Base-by-base conservation (phyloP, 345 rosid genomes). In the Boechera stricta region DNA sequence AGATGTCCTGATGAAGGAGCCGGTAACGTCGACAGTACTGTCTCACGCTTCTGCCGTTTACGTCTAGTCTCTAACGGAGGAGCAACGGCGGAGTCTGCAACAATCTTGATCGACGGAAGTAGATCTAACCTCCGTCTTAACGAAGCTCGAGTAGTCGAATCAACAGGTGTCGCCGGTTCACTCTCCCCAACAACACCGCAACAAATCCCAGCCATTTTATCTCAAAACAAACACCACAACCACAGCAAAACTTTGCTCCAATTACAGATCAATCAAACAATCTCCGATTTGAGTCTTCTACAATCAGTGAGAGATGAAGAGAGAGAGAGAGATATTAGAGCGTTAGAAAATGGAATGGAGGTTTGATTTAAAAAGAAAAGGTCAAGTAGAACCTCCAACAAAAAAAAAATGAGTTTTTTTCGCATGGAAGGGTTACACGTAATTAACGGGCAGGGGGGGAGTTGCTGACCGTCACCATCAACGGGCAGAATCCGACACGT, bases 401-500 rank as follows among this genome's bases (percentile, higher is more conserved):
- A 5, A 3, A 79, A 69, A 72, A 79, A 68, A 38, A 16, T 66
- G 74, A 79, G 4, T 41, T 1, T 3, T 67, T 72, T 80, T 64
- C 83, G 79, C 82, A 83, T 79, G 88, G 88, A 56, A 76, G 88
- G 87, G 84, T 90, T 88, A 85, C 97, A 70, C 13, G 72, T 71
- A 79, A 65, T 71, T 42, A 2, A 36, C 85, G 89, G 98, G 93
- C 83, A 87, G 88, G 26, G 57, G 5, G 59, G 55, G 62, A 64
- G 67, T 55, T 54, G 72, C 84, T 89, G 84, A 91, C 96, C 90
- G 88, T 85, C 84, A 77, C 86, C 82, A 77, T 75, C 81, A 35
- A 59, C 81, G 95, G 97, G 95, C 87, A 84, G 67, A 69, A 77
- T 79, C 87, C 77, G 91, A 85, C 95, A 89, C 82, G 86, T 85